These are phyloP conservation scores for Komagataella pastoris DNA, from an alignment of 805 yeast species.

Conservation along the genomic window DNA sequence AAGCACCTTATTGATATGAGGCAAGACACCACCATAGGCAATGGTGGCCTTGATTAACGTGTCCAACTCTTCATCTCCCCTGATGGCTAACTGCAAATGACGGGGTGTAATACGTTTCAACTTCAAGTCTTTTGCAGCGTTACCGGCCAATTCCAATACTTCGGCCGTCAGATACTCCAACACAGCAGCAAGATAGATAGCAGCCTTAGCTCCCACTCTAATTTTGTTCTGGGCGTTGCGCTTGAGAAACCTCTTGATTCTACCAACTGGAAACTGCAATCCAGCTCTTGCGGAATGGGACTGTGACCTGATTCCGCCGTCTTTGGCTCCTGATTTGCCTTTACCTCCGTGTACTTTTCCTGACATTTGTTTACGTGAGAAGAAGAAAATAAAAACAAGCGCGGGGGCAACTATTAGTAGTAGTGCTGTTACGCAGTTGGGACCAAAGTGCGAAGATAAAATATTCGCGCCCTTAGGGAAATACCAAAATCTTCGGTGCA, in stretches of 20 bases:
- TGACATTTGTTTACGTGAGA: slow-evolving; percentile 40
- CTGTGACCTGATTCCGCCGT: slow-evolving; percentile 38
- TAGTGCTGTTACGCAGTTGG: not conserved
- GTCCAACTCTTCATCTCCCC: slow-evolving; percentile 98
- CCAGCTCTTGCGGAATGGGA: slow-evolving; percentile 95
- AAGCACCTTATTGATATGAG: slow-evolving; percentile 79
- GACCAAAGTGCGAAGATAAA: not conserved
- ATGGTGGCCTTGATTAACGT: slow-evolving; percentile 90
- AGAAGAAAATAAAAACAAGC: not conserved
- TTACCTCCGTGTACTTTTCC: slow-evolving; percentile 88
- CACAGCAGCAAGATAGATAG: slow-evolving; percentile 91
- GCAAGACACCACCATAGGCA: slow-evolving; percentile 97
- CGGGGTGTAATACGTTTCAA: slow-evolving; percentile 97
- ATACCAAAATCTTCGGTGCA: too few relatives aligned
- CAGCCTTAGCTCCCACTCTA: slow-evolving; percentile 71
- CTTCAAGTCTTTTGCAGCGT: slow-evolving; percentile 92
- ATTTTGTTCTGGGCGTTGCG: slow-evolving; percentile 68
- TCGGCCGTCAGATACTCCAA: slow-evolving; percentile 94
- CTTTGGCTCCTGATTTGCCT: slow-evolving; percentile 85
- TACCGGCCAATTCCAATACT: slow-evolving; percentile 94
- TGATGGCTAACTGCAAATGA: slow-evolving; percentile 95
- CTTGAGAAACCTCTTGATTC: slow-evolving; percentile 94
- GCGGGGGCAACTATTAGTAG: not conserved
- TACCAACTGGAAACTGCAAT: slow-evolving; percentile 94
- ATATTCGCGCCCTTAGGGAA: not conserved